Base-by-base conservation (phyloP, 768 basidiomycete genomes). In the Tephrocybe rancida region DNA sequence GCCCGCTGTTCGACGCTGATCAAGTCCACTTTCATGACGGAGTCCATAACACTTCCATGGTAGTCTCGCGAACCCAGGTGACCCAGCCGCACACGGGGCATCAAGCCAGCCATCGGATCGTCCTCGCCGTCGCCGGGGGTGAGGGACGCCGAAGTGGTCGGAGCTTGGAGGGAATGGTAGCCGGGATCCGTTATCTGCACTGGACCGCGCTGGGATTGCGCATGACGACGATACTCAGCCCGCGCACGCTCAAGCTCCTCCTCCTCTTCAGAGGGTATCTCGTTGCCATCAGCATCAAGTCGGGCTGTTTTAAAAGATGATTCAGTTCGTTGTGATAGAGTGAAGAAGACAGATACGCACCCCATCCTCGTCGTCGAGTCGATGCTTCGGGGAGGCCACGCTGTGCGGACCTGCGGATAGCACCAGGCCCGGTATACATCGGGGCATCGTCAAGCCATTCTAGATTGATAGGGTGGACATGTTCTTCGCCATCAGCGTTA, bases 241-340 rank as follows among this genome's bases (percentile, higher is more conserved):
- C 81, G 77, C 25, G 73, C 67, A 26, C 82, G 78, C 54, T 86
- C 84, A 16, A 85, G 71, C 47, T 82, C 80, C 56, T 81, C 80
- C 55, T 87, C 85, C 60, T 84, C 84, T 18, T 83, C 83, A 0
- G 78, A 76, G 2, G 83, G 73, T 51, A 87, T 78, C 62, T 86
- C 84, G 55, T 87, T 81, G 0, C 87, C 86, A 61, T 87, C 83
- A 2, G 76, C 60, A 64, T 82, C 78, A 43, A 82, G 73, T 32
- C 78, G 76, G 30, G 77, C 80, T 80, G 35, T 26, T 49, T n/a
- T n/a, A 7, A 41, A 53, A 29, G 29, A 57, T 45, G 38, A 21
- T 6, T 5, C 19, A 22, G 14, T 26, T 21, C 22, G 24, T 19
- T 16, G 18, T 5, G 35, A 46, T 27, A 26, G 19, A 25, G 11